A percentile compares a stretch with the other conserved stretches of the same genome.
Conservation (phyloP, 164 flowering plant genomes). For the Magnolia officinalis region DNA sequence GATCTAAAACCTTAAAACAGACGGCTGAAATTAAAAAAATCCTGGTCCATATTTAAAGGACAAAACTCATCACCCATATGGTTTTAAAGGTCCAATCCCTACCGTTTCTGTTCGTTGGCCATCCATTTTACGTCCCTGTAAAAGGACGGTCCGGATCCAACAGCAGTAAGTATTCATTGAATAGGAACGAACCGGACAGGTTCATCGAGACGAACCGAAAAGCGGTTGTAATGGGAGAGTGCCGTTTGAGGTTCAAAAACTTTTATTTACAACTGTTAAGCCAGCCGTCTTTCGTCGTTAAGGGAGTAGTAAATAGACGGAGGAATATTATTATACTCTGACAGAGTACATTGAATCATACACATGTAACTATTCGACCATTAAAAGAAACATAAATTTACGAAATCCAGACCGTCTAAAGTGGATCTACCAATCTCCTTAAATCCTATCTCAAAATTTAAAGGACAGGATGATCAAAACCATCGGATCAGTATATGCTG, state of each 20-base stretch:
- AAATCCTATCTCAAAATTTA: background rate
- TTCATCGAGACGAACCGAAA: background rate
- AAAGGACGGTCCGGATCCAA: background rate
- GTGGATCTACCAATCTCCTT: background rate
- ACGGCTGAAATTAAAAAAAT: no score
- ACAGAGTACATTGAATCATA: no score
- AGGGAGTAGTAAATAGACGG: background rate
- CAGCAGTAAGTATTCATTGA: background rate
- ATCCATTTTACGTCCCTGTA: no score
- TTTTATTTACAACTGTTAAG: slow-evolving; percentile 28
- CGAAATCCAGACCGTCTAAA: no score
- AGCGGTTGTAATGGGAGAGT: slow-evolving; percentile 16
- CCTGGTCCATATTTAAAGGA: no score
- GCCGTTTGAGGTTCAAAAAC: slow-evolving; percentile 96
- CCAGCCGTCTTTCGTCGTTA: slow-evolving; percentile 41
- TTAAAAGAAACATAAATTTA: background rate
- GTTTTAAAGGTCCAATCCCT: no score
- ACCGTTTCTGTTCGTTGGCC: no score
- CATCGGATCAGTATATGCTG: background rate
- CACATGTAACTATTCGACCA: no score
- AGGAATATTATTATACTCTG: background rate
- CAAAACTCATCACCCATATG: no score
- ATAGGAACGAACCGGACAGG: background rate
- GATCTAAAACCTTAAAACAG: no score
- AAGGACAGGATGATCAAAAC: background rate